Evolutionary conservation across 1,284 basidiomycete genomes (phyloP), one percentile per base, ranked within the genome.

Genomic region (Rhodotorula mucilaginosa): DNA sequence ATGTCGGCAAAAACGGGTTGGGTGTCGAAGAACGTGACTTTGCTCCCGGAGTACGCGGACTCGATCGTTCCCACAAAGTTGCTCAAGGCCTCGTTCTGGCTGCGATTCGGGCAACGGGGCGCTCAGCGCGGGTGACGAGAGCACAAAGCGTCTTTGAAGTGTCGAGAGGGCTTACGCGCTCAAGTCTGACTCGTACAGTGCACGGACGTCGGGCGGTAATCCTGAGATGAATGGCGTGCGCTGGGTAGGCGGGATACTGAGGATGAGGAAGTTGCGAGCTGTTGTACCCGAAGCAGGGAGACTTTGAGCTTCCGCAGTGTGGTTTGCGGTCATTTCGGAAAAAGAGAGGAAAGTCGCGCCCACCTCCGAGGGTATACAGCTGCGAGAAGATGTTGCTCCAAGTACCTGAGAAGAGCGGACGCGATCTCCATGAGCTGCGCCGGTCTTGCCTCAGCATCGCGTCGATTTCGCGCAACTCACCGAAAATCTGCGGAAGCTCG

Each of bases 221-320:
- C 18, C 26, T 12, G 29, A 47, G 46, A 49, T 49, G 26, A 49
- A 15, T 1, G 47, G 60, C 26, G 47, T 64, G 21, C n/a, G 69
- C 23, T 19, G 51, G 3, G 51, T 70, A 10, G 71, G 65, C 21
- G 71, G 71, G 1, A 73, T 52, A 16, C 64, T 62, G 4, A 73
- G 31, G n/a, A 73, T 21, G 5, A 73, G 58, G 19, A 73, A 70
- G 31, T 73, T 69, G 13, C 71, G 64, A 6, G 59, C 56, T 34
- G 54, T 34, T 46, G 39, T 8, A 3, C 23, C 2, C 13, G 18
- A 18, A 16, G 2, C 13, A 21, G 21, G 15, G 5, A 39, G 34
- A 12, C 26, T 16, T 6, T 2, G 18, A 7, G 31, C 5, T n/a
- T 19, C 8, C 8, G 2, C 21, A 15, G 19, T 52, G 7, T 52